These are phyloP conservation scores for Parietaria judaica DNA, from an alignment of 306 rosid genomes.

Conservation along the genomic window DNA sequence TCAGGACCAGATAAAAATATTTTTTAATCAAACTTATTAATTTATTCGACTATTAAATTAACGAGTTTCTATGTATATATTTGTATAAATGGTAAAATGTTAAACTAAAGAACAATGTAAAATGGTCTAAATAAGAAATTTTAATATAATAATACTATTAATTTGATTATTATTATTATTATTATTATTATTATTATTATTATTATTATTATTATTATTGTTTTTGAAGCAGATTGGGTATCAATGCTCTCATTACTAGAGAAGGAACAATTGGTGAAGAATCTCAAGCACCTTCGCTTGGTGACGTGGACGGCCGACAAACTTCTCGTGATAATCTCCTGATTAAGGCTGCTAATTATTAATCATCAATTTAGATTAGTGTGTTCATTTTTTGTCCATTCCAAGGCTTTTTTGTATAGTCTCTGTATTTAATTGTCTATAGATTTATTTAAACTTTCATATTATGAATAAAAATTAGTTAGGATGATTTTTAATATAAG, in stretches of 20 bases:
- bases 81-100: too few species aligned
- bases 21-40: not conserved
- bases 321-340: conserved; percentile 39
- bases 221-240: conserved; percentile 25
- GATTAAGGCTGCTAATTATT: not conserved
- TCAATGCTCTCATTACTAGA: conserved; percentile 23
- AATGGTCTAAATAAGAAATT: too few species aligned
- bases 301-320: conserved; percentile 85
- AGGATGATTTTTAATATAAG: too few species aligned
- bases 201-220: not conserved
- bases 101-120: too few species aligned
- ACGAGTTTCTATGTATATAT: too few species aligned
- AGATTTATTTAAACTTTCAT: too few species aligned
- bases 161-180: not conserved
- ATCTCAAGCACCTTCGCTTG: conserved; percentile 57
- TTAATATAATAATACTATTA: too few species aligned
- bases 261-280: conserved; percentile 31
- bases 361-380: not conserved
- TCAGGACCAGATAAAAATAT: too few species aligned
- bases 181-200: not conserved
- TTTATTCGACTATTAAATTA: too few species aligned
- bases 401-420: conserved; percentile 4
- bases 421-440: not conserved
- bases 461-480: too few species aligned
- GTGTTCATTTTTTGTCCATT: not conserved